These are phyloP conservation scores for Globisporangium heterothallicum DNA, from an alignment of 352 stramenopile species.

Conservation along the genomic window DNA sequence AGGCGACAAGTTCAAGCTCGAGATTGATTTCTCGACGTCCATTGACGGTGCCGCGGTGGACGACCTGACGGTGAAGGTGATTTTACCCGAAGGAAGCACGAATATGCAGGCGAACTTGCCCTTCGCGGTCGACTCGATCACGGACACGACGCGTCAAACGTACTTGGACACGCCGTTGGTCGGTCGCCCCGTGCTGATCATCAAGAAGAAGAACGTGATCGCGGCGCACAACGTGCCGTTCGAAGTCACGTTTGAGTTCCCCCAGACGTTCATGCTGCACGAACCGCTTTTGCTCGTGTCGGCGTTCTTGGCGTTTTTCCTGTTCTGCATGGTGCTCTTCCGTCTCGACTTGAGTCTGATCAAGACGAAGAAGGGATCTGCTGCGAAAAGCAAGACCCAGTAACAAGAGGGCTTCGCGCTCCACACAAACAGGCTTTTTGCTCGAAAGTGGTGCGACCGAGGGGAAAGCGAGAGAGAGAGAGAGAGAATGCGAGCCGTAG, in stretches of 20 bases:
- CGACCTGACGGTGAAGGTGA: constrained; percentile 84
- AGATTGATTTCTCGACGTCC: constrained; percentile 82
- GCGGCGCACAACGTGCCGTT: constrained; percentile 81
- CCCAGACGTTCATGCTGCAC: constrained; percentile 75
- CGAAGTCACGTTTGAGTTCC: constrained; percentile 84
- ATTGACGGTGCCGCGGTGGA: constrained; percentile 77
- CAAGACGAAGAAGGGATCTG: constrained; percentile 13
- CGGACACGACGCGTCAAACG: constrained; percentile 67
- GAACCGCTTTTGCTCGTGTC: constrained; percentile 83
- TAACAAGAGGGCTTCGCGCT: too few species aligned
- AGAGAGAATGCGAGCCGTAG: background rate
- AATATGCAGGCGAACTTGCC: constrained; percentile 78
- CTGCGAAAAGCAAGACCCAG: constrained; percentile 63
- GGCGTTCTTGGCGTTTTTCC: constrained; percentile 79
- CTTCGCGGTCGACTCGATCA: constrained; percentile 55
- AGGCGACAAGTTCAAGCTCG: constrained; percentile 73
- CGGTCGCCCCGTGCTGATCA: constrained; percentile 73
- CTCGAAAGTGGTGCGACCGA: too few species aligned
- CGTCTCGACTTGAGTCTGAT: constrained; percentile 78
- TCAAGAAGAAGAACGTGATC: constrained; percentile 84
- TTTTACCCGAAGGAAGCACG: constrained; percentile 72
- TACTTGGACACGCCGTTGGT: constrained; percentile 82
- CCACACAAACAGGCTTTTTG: too few species aligned
- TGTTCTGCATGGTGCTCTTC: constrained; percentile 83
- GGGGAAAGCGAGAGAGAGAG: constrained; percentile 10